Base-by-base conservation (phyloP, 129 eudicot species). In the Escallonia rubra region DNA sequence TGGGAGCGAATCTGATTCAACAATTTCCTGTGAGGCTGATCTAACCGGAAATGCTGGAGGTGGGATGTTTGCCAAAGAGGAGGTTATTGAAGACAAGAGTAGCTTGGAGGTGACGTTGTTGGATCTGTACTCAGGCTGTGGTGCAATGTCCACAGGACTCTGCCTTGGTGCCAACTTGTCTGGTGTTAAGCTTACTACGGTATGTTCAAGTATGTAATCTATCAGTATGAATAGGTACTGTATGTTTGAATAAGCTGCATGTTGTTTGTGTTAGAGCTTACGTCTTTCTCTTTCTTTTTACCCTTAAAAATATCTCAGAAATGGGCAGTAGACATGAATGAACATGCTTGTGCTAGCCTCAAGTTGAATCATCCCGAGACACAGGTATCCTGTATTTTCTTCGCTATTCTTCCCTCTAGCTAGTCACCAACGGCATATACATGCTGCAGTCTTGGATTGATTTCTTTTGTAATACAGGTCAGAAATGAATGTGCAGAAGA, bases 121-220 rank as follows among this genome's bases (percentile, higher is more conserved):
- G 45, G 90, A 85, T 41, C 64, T 85, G 38, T 85, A 85, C 49
- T 76, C 86, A 2, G 90, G 90, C 14, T 85, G 90, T 69, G 90
- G 90, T 45, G 90, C 84, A 3, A 81, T 85, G 84, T 84, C 90
- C 40, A 78, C 90, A 2, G 90, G 90, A 23, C 82, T 84, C 34
- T 78, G 83, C 65, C 70, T 74, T 38, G 90, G 90, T 12, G 69
- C 84, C 57, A 42, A 72, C 48, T 13, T 72, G 54, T 66, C 75
- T 47, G 84, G 90, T 0, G 68, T 71, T 13, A 85, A 62, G 43
- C 80, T 85, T 59, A 77, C 69, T 10, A 74, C 72, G 6, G 90
- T 85, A 66, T 80, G 90, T 75, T 4, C 10, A 65, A 40, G 14
- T 10, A 52, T 0, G 13, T 11, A 11, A 4, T 11, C 59, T 12